Evolutionary conservation across 208 protist species (phyloP), one percentile per base, ranked within the genome.

Genomic region (Leishmania aethiopica): DNA sequence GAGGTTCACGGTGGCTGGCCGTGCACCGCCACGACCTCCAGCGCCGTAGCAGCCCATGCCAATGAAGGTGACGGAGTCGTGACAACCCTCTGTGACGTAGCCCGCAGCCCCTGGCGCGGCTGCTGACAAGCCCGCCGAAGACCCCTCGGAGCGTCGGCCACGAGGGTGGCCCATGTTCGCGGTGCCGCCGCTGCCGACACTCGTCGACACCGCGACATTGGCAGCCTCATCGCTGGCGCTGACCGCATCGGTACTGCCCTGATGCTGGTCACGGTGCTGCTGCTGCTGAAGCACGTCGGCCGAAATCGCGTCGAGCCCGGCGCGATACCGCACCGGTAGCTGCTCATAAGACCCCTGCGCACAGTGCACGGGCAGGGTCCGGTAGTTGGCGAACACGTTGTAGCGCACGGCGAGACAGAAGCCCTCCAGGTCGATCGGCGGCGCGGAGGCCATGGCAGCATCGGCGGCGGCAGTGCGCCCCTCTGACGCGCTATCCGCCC

Each of bases 351-450:
- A 93, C 49, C 22, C 70, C 25, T 75, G 77, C 7, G 77, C 83
- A 78, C 79, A 88, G 32, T 75, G 84, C 47, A 91, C 49, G 3
- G 93, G 89, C 25, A 88, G 71, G 51, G 89, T 89, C 32, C 86
- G 70, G 83, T 90, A 96, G 82, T 96, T 96, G 15, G 90, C 88
- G 74, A 88, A 96, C 6, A 93, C 89, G 83, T 80, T 82, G 75
- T 86, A 78, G 17, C 66, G 55, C 10, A 86, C 25, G 40, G 64
- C 32, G 42, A 86, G 74, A 17, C 47, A 5, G 7, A 77, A 13
- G 6, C 76, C 77, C 60, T 69, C 77, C 62, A 74, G 45, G 53
- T 69, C 53, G n/a, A 80, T 53, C 15, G 75, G 55, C 37, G 57
- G 47, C 45, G 45, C 70, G 28, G 70, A 74, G 10, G 51, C 13